Base-by-base conservation (phyloP, 331 rosid genomes). In the Acacia pycnantha region DNA sequence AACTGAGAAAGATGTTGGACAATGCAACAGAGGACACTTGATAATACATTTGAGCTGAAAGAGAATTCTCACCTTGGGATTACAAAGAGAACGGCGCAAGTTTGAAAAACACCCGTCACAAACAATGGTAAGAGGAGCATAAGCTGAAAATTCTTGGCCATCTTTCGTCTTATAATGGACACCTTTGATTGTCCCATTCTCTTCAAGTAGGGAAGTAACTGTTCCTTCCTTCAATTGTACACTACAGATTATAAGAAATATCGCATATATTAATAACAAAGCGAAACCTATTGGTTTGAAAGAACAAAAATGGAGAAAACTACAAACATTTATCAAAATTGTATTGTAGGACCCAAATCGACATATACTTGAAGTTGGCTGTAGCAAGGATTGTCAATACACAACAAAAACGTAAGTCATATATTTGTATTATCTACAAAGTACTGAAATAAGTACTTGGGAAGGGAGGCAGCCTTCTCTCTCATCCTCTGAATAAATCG, bases 101-200 rank as follows among this genome's bases (percentile, higher is more conserved):
- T 93, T 95, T 83, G 98, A 95, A 90, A 95, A 95, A 81, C 98
- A 95, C 16, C 98, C 98, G 82, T 95, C 98, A 84, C 98, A 95
- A 79, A 95, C 98, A 87, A 95, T 84, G 37, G 97, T 93, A 65
- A 95, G 88, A 53, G 97, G 98, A 8, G 97, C 97, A 85, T 85
- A 86, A 46, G 95, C 90, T 40, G 86, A 86, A 84, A 87, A 79
- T 77, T 90, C 97, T 74, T 91, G 81, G 43, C 93, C 95, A 74
- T 86, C 89, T 83, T 89, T 93, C 3, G 78, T 87, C 90, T 93
- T 95, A 88, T 91, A 95, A 61, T 87, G 88, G 78, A 93, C 98
- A 18, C 98, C 98, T 89, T 88, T 91, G 58, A 95, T 88, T 76
- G 87, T 88, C 78, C 92, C 94, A 47, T 90, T 88, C 80, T 95